Conservation (phyloP, 495 filamentous ascomycete genomes). For the Aspergillus mulundensis region DNA sequence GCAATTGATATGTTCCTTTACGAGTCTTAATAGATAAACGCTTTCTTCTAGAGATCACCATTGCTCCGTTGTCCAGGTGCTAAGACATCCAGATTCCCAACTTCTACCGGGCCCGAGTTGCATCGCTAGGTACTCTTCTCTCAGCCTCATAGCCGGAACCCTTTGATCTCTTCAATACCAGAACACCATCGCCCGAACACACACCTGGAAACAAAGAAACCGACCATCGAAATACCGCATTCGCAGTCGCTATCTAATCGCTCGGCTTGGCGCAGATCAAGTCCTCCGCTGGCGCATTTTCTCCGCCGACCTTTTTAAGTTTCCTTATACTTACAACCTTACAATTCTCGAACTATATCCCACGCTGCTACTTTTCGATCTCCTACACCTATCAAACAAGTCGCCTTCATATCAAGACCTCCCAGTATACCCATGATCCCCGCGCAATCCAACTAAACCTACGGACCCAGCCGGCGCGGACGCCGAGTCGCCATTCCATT, state of each 20-base stretch:
- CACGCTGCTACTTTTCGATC: neutral
- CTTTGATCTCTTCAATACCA: neutral
- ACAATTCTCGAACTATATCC: neutral
- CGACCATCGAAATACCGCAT: neutral
- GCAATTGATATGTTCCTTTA: neutral
- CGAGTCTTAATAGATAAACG: neutral
- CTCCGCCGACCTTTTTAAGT: neutral
- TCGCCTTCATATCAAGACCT: neutral
- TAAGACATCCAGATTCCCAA: neutral
- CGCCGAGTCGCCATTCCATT: neutral
- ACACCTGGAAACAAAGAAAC: neutral
- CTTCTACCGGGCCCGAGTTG: neutral
- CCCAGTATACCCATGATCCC: neutral
- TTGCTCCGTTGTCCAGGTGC: neutral
- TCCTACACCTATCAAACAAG: neutral
- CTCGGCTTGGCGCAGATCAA: neutral
- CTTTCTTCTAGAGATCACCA: neutral
- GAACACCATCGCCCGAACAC: neutral
- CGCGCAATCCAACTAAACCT: neutral
- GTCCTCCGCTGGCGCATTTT: neutral
- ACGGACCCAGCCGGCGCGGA: neutral
- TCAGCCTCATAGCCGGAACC: neutral
- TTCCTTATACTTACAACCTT: neutral
- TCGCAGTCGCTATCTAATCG: neutral
- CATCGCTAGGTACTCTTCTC: neutral